Conservation (phyloP, 2,329 filamentous ascomycete genomes). For the Hawksworthiomyces lignivorus region DNA sequence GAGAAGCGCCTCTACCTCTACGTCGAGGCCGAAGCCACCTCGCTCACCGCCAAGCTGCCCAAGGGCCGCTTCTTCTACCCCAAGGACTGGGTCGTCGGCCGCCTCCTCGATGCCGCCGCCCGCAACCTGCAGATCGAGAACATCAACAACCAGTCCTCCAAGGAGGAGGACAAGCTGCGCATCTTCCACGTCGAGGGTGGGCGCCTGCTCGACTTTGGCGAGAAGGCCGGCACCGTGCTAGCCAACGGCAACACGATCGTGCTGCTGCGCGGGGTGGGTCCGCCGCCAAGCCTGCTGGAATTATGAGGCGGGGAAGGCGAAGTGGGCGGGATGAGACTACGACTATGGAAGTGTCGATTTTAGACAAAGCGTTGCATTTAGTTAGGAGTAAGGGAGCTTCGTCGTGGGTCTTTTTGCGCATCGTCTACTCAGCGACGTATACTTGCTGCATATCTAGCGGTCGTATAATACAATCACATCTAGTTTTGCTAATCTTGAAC, state of each 20-base stretch:
- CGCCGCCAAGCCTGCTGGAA: constrained; percentile 66
- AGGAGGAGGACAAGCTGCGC: constrained; percentile 71
- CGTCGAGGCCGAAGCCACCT: constrained; percentile 84
- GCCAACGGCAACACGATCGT: constrained; percentile 86
- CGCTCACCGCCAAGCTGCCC: constrained; percentile 74
- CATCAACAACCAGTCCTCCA: constrained; percentile 68
- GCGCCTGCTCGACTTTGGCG: constrained; percentile 74
- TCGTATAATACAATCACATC: too few species aligned
- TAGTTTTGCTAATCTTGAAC: too few species aligned
- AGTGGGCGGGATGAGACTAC: too few species aligned
- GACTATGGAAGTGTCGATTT: too few species aligned
- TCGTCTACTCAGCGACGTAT: too few species aligned
- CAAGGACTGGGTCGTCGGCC: constrained; percentile 81
- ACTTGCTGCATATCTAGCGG: too few species aligned
- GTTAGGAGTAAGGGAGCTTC: too few species aligned
- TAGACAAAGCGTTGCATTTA: too few species aligned
- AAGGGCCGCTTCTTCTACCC: constrained; percentile 75
- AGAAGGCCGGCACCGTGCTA: constrained; percentile 69
- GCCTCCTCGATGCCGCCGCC: constrained; percentile 71
- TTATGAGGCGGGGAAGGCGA: constrained; percentile 21
- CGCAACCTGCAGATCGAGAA: constrained; percentile 73
- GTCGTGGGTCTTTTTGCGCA: too few species aligned
- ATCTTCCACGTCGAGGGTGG: constrained; percentile 93
- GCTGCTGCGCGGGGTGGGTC: constrained; percentile 74
- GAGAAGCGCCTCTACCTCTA: constrained; percentile 88